phyloP scores from a whole-genome alignment of 495 filamentous ascomycete genomes.

The Bacidia gigantensis region DNA sequence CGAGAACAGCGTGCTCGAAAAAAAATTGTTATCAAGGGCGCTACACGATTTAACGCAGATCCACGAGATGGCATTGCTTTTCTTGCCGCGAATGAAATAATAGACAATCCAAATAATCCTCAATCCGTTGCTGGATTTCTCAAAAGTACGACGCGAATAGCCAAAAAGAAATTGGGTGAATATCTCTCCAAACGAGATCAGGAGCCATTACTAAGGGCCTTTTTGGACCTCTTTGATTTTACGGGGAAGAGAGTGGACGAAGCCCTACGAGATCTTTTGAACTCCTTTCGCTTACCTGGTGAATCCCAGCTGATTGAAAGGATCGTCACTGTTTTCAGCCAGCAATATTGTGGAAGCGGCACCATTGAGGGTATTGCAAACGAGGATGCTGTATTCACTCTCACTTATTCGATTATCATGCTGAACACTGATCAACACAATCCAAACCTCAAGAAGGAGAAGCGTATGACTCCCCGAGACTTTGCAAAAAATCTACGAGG shows the following conservation, averaged over 20 bases:
- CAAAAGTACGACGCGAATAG: constrained; percentile 69
- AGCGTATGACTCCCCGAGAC: constrained; percentile 67
- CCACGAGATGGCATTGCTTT: constrained; percentile 83
- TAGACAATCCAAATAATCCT: constrained; percentile 59
- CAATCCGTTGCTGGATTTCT: constrained; percentile 65
- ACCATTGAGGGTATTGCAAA: constrained; percentile 65
- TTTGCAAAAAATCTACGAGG: constrained; percentile 83
- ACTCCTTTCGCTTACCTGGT: constrained; percentile 87
- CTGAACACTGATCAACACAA: constrained; percentile 92
- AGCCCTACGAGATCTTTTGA: constrained; percentile 72
- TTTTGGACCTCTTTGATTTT: constrained; percentile 79
- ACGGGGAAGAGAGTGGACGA: constrained; percentile 74
- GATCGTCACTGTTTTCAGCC: constrained; percentile 74
- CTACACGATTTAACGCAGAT: constrained; percentile 87
- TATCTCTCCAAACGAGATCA: constrained; percentile 84
- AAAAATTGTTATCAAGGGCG: constrained; percentile 73
- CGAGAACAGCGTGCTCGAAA: constrained; percentile 62
- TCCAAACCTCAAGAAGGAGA: constrained; percentile 67
- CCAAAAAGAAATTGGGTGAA: constrained; percentile 83
- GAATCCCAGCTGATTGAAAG: constrained; percentile 88
- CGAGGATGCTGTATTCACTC: constrained; percentile 77
- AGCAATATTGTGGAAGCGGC: constrained; percentile 66
- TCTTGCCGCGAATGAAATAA: constrained; percentile 69
- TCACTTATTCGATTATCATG: constrained; percentile 95
- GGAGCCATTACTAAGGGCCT: constrained; percentile 64